Base-by-base conservation (phyloP, 129 eudicot genomes). In the Heracleum sosnowskyi region DNA sequence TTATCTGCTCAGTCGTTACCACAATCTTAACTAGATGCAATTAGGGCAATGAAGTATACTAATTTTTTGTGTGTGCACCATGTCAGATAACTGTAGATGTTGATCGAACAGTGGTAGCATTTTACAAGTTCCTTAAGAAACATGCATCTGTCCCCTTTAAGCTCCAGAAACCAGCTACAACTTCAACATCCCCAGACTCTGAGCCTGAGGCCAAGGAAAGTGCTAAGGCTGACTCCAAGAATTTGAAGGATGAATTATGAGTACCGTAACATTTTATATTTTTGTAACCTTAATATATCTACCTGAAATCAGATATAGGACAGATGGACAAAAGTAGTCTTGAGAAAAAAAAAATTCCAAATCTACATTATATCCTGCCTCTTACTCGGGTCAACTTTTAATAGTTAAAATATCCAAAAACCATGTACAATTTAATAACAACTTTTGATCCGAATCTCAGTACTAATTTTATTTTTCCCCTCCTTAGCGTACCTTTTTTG, bases 91-190 rank as follows among this genome's bases (percentile, higher is more conserved):
- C 88, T 33, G 91, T 90, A 69, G 97, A 92, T 51, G 79, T 77
- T 39, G 97, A 92, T 40, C 91, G 97, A 28, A 92, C 97, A 1
- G 97, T 92, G 33, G 89, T 85, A 45, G 97, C 86, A n/a, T 90
- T 90, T 66, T 92, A 92, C 89, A 92, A 92, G 81, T 92, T 92
- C 80, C 78, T 92, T 18, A 90, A 88, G 89, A 88, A 92, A 77
- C 93, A 90, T 69, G 96, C 96, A 29, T 79, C 96, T 2, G 83
- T 90, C 62, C 96, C 97, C 35, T 92, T 92, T 77, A 92, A 90
- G 96, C 96, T 92, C 44, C 90, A 90, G 82, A 88, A 88, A 81
- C 95, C 91, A 34, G 85, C 79, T 79, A 60, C 83, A 10, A 36
- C 82, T 42, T 76, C 79, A 37, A 51, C 78, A 39, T 80, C 84